Evolutionary conservation across 176 grass and related monocot species (phyloP).

Genomic region (Lolium rigidum): DNA sequence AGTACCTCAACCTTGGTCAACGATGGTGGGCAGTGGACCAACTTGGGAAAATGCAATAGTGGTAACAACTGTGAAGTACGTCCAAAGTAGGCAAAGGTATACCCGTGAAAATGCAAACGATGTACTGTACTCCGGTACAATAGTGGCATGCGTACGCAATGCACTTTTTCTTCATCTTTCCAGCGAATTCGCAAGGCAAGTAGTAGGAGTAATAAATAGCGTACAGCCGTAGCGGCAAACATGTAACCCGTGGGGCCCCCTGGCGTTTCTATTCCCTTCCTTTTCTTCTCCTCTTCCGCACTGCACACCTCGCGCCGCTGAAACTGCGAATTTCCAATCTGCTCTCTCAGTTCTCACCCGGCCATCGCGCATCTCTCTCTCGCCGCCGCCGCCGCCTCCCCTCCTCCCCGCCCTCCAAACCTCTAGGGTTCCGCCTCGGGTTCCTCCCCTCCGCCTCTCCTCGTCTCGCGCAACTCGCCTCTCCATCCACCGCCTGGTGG

Average conservation of each 20-base stretch:
- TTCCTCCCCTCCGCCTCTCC: neutral
- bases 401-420: neutral
- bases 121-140: too few relatives aligned
- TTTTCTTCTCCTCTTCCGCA: neutral
- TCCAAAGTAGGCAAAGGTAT: too few relatives aligned
- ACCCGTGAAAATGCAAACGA: too few relatives aligned
- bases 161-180: neutral
- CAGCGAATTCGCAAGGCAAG: neutral
- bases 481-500: neutral
- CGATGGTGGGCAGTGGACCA: too few relatives aligned
- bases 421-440: constrained; percentile 33
- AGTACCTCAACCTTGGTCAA: too few relatives aligned
- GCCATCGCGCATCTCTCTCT: neutral
- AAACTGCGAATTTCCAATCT: constrained; percentile 34
- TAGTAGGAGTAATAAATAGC: neutral
- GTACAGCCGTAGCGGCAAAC: neutral
- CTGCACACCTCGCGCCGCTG: constrained; percentile 18
- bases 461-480: neutral
- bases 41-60: too few relatives aligned
- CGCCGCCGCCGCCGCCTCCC: neutral
- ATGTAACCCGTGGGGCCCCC: neutral
- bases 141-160: too few relatives aligned
- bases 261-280: constrained; percentile 25
- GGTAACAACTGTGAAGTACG: too few relatives aligned
- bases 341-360: neutral